Base-by-base conservation (phyloP, 768 basidiomycete species). In the Coprinellus aureogranulatus region DNA sequence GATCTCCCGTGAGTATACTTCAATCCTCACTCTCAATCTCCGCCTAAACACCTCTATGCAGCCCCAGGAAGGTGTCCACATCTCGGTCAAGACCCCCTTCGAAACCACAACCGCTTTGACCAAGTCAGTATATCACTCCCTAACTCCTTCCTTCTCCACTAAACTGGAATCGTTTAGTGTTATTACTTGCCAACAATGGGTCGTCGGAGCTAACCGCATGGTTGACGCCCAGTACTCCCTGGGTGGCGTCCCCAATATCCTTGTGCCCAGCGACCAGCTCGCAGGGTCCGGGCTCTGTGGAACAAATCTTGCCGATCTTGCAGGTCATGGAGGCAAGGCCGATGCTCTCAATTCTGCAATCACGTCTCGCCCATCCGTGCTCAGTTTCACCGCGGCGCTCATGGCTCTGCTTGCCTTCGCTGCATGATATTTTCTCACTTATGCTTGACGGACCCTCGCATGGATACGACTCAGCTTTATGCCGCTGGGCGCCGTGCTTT, bases 141-240 rank as follows among this genome's bases (percentile, higher is more conserved):
- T n/a, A n/a, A n/a, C n/a, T 37, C 20, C 39, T 11, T 28, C 39
- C 27, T n/a, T n/a, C n/a, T n/a, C n/a, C n/a, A n/a, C n/a, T n/a
- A n/a, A n/a, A n/a, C n/a, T n/a, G n/a, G n/a, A n/a, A n/a, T n/a
- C n/a, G n/a, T n/a, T n/a, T 42, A 42, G 14, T 59, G 88, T 87
- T 61, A 73, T 90, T 53, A 81, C 81, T 2, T 92, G 90, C 68
- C 68, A 71, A 37, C 85, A 89, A 68, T 86, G 82, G 77, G 82
- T 78, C 20, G 83, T 89, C 8, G 90, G 88, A 27, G 83, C 88
- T 41, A 75, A 78, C 46, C 86, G 87, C 40, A 82, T 77, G 34
- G 63, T 92, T 50, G 76, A 81, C 25, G 80, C 84, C 23, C 73
- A 85, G 59, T 92, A 92, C 65, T 78, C 78, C 8, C 73, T 73